Conservation (phyloP, 2,329 filamentous ascomycete genomes). For the Alternaria brassicicola region DNA sequence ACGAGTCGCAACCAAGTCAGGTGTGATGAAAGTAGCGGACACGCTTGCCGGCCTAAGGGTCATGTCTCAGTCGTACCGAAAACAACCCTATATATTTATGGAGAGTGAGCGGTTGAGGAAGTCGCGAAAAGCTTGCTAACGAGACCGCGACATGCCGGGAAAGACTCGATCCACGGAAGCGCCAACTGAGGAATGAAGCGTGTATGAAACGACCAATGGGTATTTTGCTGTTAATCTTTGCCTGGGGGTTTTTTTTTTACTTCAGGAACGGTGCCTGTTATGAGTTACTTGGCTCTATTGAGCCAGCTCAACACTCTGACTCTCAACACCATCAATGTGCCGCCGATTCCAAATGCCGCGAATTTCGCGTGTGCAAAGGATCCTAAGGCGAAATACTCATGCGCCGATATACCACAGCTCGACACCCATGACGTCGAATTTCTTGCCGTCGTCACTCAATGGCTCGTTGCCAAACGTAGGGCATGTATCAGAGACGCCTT, state of each 20-base stretch:
- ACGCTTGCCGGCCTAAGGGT: not conserved
- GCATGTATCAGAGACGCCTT: constrained; percentile 81
- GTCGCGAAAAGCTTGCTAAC: not conserved
- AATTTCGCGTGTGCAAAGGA: not conserved
- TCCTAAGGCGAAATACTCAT: constrained; percentile 13
- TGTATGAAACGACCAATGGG: not conserved
- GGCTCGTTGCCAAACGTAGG: constrained; percentile 95
- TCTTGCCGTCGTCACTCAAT: constrained; percentile 87
- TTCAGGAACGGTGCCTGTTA: not conserved
- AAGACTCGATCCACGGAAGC: not conserved
- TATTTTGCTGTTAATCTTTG: not conserved
- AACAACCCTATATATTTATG: not conserved
- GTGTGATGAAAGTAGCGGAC: not conserved
- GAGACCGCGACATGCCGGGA: not conserved
- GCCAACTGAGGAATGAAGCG: not conserved
- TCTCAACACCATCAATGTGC: not conserved
- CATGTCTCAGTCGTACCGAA: not conserved
- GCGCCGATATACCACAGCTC: constrained; percentile 90
- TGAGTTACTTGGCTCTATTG: not conserved
- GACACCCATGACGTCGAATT: constrained; percentile 88
- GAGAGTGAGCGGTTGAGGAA: not conserved
- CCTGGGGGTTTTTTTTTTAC: not conserved
- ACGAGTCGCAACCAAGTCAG: not conserved
- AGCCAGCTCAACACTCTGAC: not conserved
- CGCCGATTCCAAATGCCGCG: not conserved